Percentiles rank a stretch among this genome's conserved stretches.
Conservation (phyloP, 352 stramenopile species). For the Phytopythium aichiense region DNA sequence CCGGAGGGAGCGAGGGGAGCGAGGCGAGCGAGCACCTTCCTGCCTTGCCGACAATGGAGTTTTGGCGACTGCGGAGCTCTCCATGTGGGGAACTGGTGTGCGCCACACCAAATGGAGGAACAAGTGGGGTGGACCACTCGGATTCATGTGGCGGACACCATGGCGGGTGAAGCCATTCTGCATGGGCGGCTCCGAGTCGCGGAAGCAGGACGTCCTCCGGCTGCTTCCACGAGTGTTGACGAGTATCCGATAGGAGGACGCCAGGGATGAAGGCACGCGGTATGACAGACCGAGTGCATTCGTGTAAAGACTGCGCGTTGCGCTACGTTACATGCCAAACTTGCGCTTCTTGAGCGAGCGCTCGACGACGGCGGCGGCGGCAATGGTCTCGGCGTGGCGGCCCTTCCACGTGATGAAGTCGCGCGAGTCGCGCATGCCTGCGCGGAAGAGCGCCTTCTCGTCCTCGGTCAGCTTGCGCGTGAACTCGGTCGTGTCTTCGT, state of each 20-base stretch:
- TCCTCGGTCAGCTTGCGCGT: constrained; percentile 64
- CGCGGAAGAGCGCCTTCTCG: constrained; percentile 68
- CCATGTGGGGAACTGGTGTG: not conserved
- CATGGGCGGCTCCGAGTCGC: too few relatives aligned
- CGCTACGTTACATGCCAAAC: constrained; percentile 17
- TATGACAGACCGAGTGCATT: not conserved
- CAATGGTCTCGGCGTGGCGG: constrained; percentile 62
- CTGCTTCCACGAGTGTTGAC: too few relatives aligned
- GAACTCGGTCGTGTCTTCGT: constrained; percentile 85
- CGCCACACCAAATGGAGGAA: not conserved
- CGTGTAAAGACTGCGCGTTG: not conserved
- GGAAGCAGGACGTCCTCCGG: too few relatives aligned
- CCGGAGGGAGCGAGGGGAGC: not conserved
- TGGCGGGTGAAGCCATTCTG: not conserved
- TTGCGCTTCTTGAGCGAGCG: constrained; percentile 62
- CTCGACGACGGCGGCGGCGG: constrained; percentile 47
- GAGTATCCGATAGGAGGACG: not conserved
- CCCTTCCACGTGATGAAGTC: constrained; percentile 81
- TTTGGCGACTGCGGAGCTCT: not conserved
- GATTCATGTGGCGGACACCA: not conserved
- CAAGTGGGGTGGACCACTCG: not conserved
- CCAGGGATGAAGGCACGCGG: too few relatives aligned
- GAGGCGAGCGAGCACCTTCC: not conserved
- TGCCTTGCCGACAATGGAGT: not conserved
- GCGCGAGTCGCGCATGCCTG: constrained; percentile 54